Base-by-base conservation (phyloP, 2,329 filamentous ascomycete species). In the Fusarium brevicatenulatum region DNA sequence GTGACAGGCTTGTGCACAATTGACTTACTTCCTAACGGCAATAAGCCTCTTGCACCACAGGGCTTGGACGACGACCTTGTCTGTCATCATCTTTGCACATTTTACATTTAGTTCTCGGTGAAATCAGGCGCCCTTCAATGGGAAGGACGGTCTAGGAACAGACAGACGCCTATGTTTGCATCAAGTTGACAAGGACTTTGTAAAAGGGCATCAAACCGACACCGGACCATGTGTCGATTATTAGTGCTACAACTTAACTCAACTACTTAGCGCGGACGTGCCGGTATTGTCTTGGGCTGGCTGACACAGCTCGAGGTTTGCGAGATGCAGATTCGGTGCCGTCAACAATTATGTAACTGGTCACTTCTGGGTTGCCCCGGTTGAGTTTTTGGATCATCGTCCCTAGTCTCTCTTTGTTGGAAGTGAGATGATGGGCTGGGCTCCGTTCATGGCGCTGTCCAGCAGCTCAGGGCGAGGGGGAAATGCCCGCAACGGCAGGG, bases 381-480 rank as follows among this genome's bases (percentile, higher is more conserved):
- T 72, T 72, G 63, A 65, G 63, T 75, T 70, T 75, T 66, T 77
- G 73, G 73, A 77, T 74, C 70, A 76, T 68, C 73, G 50, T 70
- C 62, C 61, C 63, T 71, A 66, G 70, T 49, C 46, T 72, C 55
- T 72, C 64, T 70, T 61, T 61, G 57, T 55, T 39, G 68, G 61
- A 73, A 70, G 55, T 74, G 69, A 71, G 73, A 76, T 76, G 75
- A 75, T 65, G 63, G 74, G 61, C 73, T 73, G 66, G 66, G 66
- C 73, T 71, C 63, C 50, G 58, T 62, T 63, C 66, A 72, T 70
- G 65, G 70, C 60, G 70, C 60, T 56, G 68, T 68, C 18, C 42
- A 50, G 52, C 40, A 70, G 36, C 57, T 69, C 66, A 69, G 50
- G 44, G 65, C 66, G 73, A 77, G 66, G 68, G 70, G 62, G 58